Conservation (phyloP, 2,329 filamentous ascomycete species). For the Alternaria infectoria region DNA sequence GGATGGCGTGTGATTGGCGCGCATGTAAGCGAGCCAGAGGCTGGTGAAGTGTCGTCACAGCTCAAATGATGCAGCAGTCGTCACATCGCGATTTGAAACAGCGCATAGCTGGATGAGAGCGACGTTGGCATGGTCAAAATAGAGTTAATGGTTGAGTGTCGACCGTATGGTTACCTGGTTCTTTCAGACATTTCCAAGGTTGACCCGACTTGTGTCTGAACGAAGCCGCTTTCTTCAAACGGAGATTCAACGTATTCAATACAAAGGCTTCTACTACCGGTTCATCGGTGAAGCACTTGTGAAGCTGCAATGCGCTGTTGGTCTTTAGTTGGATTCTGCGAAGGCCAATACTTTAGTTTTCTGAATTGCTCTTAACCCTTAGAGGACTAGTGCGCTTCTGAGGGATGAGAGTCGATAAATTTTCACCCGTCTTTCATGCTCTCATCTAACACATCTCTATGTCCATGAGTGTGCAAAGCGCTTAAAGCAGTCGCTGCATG, state of each 20-base stretch:
- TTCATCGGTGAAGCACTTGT: not conserved
- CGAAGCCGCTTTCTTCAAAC: not conserved
- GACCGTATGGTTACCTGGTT: not conserved
- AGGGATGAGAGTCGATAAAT: not conserved
- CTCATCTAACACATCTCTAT: not conserved
- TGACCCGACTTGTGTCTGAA: no score
- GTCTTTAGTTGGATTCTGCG: not conserved
- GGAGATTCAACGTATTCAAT: not conserved
- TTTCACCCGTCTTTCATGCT: not conserved
- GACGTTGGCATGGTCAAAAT: not conserved
- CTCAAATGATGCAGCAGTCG: constrained; percentile 7
- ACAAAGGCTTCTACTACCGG: not conserved
- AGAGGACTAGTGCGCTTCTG: not conserved
- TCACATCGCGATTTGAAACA: constrained; percentile 4
- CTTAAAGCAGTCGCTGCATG: not conserved
- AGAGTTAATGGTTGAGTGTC: not conserved
- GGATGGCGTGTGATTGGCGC: constrained; percentile 4
- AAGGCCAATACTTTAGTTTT: not conserved
- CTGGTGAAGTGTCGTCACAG: constrained; percentile 14
- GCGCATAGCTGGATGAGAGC: not conserved
- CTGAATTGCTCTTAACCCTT: not conserved
- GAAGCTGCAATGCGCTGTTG: not conserved
- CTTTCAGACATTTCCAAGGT: no score
- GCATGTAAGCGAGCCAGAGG: constrained; percentile 2
- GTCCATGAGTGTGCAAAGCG: not conserved